Evolutionary conservation across 768 basidiomycete genomes (phyloP), one percentile per base, ranked within the genome.

Genomic region (button mushroom (Agaricus bisporus)): DNA sequence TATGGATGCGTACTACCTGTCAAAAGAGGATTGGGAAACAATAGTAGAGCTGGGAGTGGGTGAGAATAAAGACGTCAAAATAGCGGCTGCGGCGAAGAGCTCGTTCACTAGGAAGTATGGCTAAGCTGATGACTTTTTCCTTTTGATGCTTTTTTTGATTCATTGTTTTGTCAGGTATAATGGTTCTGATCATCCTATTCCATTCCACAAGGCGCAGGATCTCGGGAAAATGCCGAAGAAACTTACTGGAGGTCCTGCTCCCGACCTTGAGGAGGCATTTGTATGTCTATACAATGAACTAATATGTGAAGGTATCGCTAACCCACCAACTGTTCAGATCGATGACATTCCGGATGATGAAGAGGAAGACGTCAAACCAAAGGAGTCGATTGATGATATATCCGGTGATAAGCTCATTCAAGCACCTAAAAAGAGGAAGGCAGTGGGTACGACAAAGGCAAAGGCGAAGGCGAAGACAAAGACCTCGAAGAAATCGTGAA

Each of bases 21-120:
- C 85, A 3, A 90, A 88, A 58, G 97, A 98, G 26, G 95, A 98
- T 63, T 98, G 95, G 95, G 97, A 99, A 61, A 86, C 92, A 9
- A 76, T 98, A 49, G 81, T 98, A 49, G 95, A 98, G 65, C 79
- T 99, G 8, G 97, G 95, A 0, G 80, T 99, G 7, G 97, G 83
- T 54, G 77, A 86, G 5, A 79, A 84, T 63, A 81, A 80, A 54
- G 90, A 91, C 46, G 88, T 95, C 74, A 88, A 87, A 70, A 91
- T 99, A 28, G 72, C 90, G 0, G 61, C 86, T 0, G 80, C 86
- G 0, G 86, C 87, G 42, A 99, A 99, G 73, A 70, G 87, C 0
- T 73, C 87, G 0, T 85, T 99, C 57, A 98, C 97, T 1, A 80
- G 74, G 66, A 92, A 84, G 91, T 95, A 58, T 51, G 86, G 86